phyloP scores from a whole-genome alignment of 75 land plant genomes.

The Selaginella tamariscina region DNA sequence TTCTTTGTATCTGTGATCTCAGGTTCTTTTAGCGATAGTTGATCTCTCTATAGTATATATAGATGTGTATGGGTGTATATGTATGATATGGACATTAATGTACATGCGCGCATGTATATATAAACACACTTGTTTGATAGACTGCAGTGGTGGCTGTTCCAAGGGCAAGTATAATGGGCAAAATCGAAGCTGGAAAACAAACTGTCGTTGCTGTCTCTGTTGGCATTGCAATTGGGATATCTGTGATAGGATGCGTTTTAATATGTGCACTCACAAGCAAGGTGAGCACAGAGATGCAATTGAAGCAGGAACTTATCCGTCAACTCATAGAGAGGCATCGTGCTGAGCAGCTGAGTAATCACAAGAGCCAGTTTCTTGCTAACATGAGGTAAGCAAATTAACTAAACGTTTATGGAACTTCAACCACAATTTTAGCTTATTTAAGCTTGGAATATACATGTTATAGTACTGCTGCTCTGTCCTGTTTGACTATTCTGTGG shows the following conservation, averaged over 20 bases:
- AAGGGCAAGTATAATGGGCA: constrained; percentile 4
- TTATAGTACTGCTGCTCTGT: too few relatives aligned
- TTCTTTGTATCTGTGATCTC: too few relatives aligned
- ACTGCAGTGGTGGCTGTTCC: constrained; percentile 5
- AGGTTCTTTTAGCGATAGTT: too few relatives aligned
- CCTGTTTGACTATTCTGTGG: too few relatives aligned
- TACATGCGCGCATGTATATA: too few relatives aligned
- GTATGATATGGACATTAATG: too few relatives aligned
- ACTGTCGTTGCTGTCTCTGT: constrained; percentile 9
- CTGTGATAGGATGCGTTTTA: neutral
- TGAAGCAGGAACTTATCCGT: neutral
- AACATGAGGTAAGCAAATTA: constrained; percentile 5
- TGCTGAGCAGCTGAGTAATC: constrained; percentile 2
- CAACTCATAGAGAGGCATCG: constrained; percentile 5
- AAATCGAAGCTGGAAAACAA: neutral
- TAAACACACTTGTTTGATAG: constrained; percentile 1
- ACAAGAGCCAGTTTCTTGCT: constrained; percentile 9
- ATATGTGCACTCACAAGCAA: constrained; percentile 10
- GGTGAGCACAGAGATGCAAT: constrained; percentile 8
- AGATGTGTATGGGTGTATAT: too few relatives aligned
- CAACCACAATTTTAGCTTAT: neutral
- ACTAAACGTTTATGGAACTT: neutral
- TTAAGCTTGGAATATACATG: too few relatives aligned
- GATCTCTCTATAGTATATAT: too few relatives aligned
- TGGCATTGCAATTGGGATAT: constrained; percentile 3